These are phyloP conservation scores for Pythium vanterpoolii DNA, from an alignment of 352 stramenopile genomes.

Conservation along the genomic window DNA sequence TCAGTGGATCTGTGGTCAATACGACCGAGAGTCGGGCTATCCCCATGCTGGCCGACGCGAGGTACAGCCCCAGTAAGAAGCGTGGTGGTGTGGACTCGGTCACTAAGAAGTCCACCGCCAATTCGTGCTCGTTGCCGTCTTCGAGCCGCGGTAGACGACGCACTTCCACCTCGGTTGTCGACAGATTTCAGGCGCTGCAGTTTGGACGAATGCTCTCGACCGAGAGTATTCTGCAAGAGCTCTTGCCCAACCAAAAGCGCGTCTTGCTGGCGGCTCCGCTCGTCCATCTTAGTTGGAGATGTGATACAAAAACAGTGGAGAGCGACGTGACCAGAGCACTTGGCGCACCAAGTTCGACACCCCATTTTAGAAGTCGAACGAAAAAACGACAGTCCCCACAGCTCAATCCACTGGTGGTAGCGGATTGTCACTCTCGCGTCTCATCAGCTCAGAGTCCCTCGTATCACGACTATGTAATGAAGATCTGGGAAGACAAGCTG, in stretches of 20 bases:
- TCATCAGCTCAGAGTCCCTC: neutral
- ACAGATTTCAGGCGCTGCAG: conserved; percentile 9
- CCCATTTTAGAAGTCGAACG: neutral
- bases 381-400: neutral
- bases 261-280: conserved; percentile 8
- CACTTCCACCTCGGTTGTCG: neutral
- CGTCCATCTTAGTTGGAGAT: neutral
- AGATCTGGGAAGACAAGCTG: conserved; percentile 66
- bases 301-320: neutral
- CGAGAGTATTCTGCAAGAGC: conserved; percentile 16
- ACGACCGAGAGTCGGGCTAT: too few species aligned
- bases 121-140: neutral
- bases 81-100: neutral
- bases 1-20: neutral
- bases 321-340: neutral
- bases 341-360: neutral
- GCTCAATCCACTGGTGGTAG: neutral
- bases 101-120: neutral
- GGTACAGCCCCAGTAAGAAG: neutral
- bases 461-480: conserved; percentile 22
- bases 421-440: neutral
- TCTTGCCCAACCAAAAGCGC: conserved; percentile 20
- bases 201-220: neutral
- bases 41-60: neutral
- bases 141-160: neutral